These are phyloP conservation scores for Pseudogymnoascus sp. DNA, from an alignment of 2,329 filamentous ascomycete species.

Conservation along the genomic window DNA sequence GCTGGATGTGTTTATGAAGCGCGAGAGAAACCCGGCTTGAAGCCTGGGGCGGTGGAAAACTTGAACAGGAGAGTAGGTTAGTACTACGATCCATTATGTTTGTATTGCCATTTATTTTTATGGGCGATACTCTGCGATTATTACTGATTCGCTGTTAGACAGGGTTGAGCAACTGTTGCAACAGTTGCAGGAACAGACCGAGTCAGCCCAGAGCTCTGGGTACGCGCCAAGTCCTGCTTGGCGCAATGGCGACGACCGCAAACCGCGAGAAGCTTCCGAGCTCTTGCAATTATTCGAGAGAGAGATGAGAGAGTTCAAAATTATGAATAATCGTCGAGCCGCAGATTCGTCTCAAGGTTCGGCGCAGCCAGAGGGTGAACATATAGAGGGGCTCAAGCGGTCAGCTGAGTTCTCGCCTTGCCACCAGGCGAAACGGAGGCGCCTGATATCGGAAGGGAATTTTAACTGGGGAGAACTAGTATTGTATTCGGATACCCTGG, in stretches of 20 bases:
- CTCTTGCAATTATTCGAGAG: neutral
- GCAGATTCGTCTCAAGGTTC: neutral
- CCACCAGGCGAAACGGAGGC: neutral
- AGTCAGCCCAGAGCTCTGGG: neutral
- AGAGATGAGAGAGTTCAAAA: neutral
- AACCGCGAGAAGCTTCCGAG: neutral
- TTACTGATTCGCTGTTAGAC: constrained; percentile 18
- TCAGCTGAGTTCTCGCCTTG: neutral
- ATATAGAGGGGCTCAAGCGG: neutral
- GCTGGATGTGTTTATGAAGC: constrained; percentile 28
- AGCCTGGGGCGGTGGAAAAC: constrained; percentile 32
- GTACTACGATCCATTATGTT: neutral
- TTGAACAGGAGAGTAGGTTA: constrained; percentile 30
- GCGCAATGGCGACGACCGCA: neutral
- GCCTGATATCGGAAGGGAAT: neutral
- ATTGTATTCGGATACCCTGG: constrained; percentile 6
- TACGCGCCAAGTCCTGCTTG: neutral
- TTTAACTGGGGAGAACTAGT: constrained; percentile 8
- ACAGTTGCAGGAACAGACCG: constrained; percentile 9
- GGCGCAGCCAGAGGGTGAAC: neutral
- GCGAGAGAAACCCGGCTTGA: constrained; percentile 32
- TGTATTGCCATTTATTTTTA: neutral
- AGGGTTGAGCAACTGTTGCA: constrained; percentile 13
- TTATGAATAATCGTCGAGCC: neutral
- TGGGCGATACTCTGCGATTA: constrained; percentile 17